Evolutionary conservation across 1,284 basidiomycete genomes (phyloP).

Genomic region (Cryptococcus maquisensis): DNA sequence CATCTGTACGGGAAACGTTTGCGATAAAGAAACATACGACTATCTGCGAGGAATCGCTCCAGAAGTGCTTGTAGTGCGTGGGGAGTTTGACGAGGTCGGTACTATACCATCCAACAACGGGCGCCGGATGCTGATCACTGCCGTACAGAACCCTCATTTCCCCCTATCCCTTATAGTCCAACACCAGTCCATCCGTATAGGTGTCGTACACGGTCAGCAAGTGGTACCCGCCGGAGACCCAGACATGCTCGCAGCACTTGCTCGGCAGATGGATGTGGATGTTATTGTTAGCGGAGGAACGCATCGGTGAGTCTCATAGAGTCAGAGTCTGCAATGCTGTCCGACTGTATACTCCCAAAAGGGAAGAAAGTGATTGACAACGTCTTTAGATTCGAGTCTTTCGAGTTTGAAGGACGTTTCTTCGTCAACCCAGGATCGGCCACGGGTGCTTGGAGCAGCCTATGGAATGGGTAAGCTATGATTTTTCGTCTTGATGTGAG

Average conservation of each 20-base stretch:
- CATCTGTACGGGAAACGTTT: conserved; percentile 94
- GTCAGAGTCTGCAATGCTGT: background rate
- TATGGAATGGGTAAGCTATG: conserved; percentile 60
- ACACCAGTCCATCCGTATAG: conserved; percentile 77
- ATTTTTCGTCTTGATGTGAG: background rate
- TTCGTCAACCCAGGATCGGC: conserved; percentile 96
- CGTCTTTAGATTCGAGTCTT: conserved; percentile 74
- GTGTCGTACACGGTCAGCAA: conserved; percentile 92
- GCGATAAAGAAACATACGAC: conserved; percentile 94
- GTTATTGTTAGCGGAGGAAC: conserved; percentile 91
- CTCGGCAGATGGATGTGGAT: conserved; percentile 95
- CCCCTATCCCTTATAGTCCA: conserved; percentile 77
- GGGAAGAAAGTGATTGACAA: too few species aligned
- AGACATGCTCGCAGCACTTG: conserved; percentile 79
- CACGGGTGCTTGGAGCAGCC: conserved; percentile 86
- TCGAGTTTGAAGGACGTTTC: conserved; percentile 85
- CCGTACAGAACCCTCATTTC: conserved; percentile 54
- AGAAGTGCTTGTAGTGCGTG: conserved; percentile 86
- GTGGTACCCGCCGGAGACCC: conserved; percentile 87
- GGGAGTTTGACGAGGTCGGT: conserved; percentile 90
- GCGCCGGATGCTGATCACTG: background rate
- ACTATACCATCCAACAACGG: background rate
- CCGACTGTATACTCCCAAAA: too few species aligned
- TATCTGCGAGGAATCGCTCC: conserved; percentile 96
- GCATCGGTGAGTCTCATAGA: conserved; percentile 78